Conservation (phyloP, 305 asterid species). For the Fraxinus platypoda region DNA sequence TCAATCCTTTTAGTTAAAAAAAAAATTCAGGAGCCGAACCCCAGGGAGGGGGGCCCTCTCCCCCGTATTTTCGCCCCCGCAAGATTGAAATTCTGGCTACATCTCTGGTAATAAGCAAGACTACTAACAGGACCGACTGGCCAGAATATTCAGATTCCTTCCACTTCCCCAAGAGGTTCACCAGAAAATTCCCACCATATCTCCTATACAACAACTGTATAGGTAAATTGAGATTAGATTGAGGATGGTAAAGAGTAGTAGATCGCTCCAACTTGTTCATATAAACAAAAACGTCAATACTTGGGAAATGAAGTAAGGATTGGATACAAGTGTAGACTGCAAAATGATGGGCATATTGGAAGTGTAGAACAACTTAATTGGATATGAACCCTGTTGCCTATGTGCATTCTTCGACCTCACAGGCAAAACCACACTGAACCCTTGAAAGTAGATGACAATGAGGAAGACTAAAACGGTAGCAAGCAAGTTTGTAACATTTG, state of each 20-base stretch:
- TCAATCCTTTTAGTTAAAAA: too few species aligned
- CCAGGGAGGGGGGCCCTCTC: too few species aligned
- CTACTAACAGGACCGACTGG: conserved; percentile 62
- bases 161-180: conserved; percentile 67
- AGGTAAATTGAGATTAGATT: conserved; percentile 14
- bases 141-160: conserved; percentile 69
- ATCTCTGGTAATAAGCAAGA: conserved; percentile 65
- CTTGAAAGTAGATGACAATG: conserved; percentile 74
- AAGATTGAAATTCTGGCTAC: too few species aligned
- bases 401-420: conserved; percentile 74
- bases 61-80: too few species aligned
- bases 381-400: conserved; percentile 77
- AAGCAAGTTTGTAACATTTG: conserved; percentile 63
- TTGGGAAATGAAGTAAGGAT: conserved; percentile 72
- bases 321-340: conserved; percentile 69
- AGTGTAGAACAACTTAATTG: conserved; percentile 69
- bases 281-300: conserved; percentile 24
- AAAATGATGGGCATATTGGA: conserved; percentile 76
- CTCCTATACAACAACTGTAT: conserved; percentile 52
- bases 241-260: background rate
- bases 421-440: conserved; percentile 69
- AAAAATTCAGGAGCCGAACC: too few species aligned
- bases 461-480: conserved; percentile 72
- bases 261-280: background rate
- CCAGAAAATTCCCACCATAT: conserved; percentile 59